Evolutionary conservation across 2,329 filamentous ascomycete species (phyloP).

Genomic region (Helicocarpus griseus): DNA sequence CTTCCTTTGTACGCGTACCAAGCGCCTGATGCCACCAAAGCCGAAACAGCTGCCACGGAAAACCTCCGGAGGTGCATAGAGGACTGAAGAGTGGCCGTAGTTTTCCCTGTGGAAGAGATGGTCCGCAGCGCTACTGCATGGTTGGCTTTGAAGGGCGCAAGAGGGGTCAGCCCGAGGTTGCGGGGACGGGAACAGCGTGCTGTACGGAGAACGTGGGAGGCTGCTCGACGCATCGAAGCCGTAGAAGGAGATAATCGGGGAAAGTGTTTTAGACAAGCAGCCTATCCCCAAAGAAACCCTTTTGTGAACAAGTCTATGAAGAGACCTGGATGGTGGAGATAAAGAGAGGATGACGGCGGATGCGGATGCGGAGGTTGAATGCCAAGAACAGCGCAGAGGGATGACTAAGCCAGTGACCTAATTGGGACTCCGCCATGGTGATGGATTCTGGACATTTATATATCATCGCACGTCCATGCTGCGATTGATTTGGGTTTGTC

Average conservation of each 20-base stretch:
- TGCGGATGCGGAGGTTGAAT: neutral
- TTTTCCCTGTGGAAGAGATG: conserved; percentile 24
- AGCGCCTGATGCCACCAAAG: conserved; percentile 38
- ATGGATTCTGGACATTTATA: neutral
- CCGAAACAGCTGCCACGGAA: conserved; percentile 39
- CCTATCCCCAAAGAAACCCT: neutral
- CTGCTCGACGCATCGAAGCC: conserved; percentile 39
- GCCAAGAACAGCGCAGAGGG: neutral
- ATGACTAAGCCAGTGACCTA: conserved; percentile 2
- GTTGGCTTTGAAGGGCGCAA: conserved; percentile 28
- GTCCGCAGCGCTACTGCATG: conserved; percentile 28
- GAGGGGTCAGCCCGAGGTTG: conserved; percentile 26
- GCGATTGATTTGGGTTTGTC: no score
- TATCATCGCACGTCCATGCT: neutral
- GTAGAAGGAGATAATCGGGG: conserved; percentile 4
- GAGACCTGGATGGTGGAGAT: neutral
- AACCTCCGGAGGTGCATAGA: conserved; percentile 42
- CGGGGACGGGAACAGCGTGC: conserved; percentile 37
- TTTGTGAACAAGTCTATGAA: neutral
- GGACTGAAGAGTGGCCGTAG: conserved; percentile 30
- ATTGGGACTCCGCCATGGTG: conserved; percentile 1
- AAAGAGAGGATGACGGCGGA: neutral
- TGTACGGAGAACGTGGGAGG: conserved; percentile 37
- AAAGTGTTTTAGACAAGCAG: conserved; percentile 4
- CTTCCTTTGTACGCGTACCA: conserved; percentile 40